Evolutionary conservation across 1,284 basidiomycete genomes (phyloP).

Genomic region (Taiwanofungus camphoratus): DNA sequence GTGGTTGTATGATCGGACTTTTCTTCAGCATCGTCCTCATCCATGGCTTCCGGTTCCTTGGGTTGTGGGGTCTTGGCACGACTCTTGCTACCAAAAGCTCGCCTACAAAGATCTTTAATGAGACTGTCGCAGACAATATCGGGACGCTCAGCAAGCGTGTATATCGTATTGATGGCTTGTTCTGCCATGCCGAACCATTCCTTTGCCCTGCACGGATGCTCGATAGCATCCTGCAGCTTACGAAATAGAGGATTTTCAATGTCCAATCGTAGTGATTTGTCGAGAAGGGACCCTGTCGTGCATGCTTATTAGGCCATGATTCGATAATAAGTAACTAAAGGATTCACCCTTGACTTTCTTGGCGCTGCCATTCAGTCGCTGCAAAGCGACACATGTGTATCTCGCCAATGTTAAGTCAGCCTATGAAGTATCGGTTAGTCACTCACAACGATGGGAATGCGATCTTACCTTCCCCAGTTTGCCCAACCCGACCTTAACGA

Average conservation of each 20-base stretch:
- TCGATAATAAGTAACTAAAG: not conserved
- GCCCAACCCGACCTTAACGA: conserved; percentile 89
- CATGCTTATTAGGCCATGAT: conserved; percentile 1
- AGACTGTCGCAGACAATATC: conserved; percentile 81
- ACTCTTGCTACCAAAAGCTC: conserved; percentile 55
- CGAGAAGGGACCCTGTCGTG: conserved; percentile 70
- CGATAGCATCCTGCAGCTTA: conserved; percentile 75
- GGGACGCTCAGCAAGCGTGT: conserved; percentile 90
- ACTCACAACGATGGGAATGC: not conserved
- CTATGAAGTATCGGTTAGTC: conserved; percentile 32
- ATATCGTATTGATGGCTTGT: conserved; percentile 95
- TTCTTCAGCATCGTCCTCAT: conserved; percentile 36
- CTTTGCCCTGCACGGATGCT: conserved; percentile 74
- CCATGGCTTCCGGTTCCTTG: conserved; percentile 46
- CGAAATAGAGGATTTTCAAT: conserved; percentile 89
- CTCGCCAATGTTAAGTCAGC: conserved; percentile 84
- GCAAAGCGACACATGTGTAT: conserved; percentile 92
- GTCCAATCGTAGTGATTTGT: conserved; percentile 82
- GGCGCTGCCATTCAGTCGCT: conserved; percentile 87
- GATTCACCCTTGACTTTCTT: conserved; percentile 91
- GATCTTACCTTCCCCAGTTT: conserved; percentile 66
- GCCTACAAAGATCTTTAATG: conserved; percentile 74
- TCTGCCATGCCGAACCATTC: conserved; percentile 97
- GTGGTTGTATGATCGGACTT: conserved; percentile 8
- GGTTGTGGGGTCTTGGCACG: conserved; percentile 6